A percentile compares a stretch with the other conserved stretches of the same genome.
These are phyloP conservation scores for Suillus subluteus DNA, from an alignment of 768 basidiomycete species.

Conservation along the genomic window DNA sequence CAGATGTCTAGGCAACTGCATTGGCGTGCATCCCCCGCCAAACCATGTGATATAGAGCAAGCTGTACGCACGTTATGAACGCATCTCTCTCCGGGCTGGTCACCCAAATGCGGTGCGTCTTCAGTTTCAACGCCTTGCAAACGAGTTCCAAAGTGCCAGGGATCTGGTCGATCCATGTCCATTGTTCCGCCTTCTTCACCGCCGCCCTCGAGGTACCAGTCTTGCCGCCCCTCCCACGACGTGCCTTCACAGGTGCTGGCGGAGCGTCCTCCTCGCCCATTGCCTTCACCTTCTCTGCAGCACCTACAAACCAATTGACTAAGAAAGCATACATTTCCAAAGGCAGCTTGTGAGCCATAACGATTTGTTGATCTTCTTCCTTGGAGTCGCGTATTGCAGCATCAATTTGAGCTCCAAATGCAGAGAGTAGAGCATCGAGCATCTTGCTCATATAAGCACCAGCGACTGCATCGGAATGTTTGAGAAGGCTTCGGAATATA, in stretches of 20 bases:
- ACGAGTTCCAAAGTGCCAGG: conserved; percentile 70
- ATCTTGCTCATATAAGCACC: conserved; percentile 79
- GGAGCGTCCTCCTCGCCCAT: conserved; percentile 50
- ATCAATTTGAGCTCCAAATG: conserved; percentile 73
- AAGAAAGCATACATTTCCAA: conserved; percentile 94
- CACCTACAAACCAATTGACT: conserved; percentile 86
- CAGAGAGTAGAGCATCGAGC: conserved; percentile 84
- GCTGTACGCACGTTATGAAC: conserved; percentile 71
- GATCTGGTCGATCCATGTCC: conserved; percentile 83
- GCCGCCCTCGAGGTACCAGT: conserved; percentile 42
- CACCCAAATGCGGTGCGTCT: conserved; percentile 85
- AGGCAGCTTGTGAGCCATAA: conserved; percentile 65
- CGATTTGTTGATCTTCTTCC: conserved; percentile 63
- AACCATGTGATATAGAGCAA: background rate
- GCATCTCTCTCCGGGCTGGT: conserved; percentile 84
- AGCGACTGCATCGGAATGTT: conserved; percentile 65
- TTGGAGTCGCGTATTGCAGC: conserved; percentile 70
- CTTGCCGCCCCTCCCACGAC: conserved; percentile 66
- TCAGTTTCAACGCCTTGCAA: conserved; percentile 68
- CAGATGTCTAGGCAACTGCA: conserved; percentile 4
- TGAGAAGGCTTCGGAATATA: conserved; percentile 80
- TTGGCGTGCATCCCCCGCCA: background rate
- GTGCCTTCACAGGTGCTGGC: conserved; percentile 48
- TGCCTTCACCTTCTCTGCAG: conserved; percentile 76
- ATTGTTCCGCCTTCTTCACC: conserved; percentile 51